Base-by-base conservation (phyloP, 2,329 filamentous ascomycete genomes). In the Ascochyta pisi region DNA sequence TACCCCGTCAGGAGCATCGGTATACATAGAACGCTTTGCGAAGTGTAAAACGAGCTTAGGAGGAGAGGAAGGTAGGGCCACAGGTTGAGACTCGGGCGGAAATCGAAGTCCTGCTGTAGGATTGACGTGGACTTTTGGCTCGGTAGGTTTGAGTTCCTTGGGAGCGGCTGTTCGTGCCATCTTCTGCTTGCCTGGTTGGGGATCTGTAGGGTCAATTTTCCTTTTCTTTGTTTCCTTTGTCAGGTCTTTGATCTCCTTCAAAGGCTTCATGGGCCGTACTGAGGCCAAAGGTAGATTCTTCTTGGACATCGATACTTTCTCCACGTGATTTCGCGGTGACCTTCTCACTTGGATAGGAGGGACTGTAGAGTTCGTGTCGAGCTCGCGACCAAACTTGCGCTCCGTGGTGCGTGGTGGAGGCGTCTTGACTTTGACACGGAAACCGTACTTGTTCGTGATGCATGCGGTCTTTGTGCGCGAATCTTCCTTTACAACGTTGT, bases 341-440 rank as follows among this genome's bases (percentile, higher is more conserved):
- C 13, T 47, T 6, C 31, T 29, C 8, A 22, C 8, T 37, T 38
- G 27, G 5, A 15, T 1, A 3, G 8, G 9, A 33, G 31, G 24
- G 22, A 37, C 9, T 33, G 34, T 43, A 4, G 24, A 19, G 31
- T 56, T 56, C 10, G 37, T 15, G 24, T 56, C 31, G 8, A 56
- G 31, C 23, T 50, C 53, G 3, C 31, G 47, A 2, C 53, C 53
- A 16, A 56, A 56, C 3, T 22, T 41, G 31, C 53, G 47, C 38
- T 43, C 31, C 23, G 41, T 22, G 1, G 6, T 1, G 19, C 42
- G 24, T 22, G 42, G 47, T 16, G 46, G 42, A 7, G 53, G 41
- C 3, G 24, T 47, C 24, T 42, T 19, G 9, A 31, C 37, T 42
- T 38, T 22, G 26, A 45, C 19, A 6, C 29, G 19, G 6, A 16